Evolutionary conservation across 257 asterid species (phyloP).

Genomic region (Penstemon newberryi): DNA sequence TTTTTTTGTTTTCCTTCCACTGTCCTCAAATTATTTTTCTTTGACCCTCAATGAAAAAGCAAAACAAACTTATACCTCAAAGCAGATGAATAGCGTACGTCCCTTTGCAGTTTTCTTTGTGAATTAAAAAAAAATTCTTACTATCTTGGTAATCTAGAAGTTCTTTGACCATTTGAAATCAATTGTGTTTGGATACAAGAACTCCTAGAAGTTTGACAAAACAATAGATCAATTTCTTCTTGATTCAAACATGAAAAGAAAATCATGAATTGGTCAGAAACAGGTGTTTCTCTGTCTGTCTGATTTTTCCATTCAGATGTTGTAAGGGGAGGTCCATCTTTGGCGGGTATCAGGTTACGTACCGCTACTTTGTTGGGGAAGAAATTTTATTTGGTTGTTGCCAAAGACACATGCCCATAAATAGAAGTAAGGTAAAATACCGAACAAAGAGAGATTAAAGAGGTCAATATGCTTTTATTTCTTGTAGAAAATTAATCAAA

Average conservation of each 20-base stretch:
- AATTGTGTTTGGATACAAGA: constrained; percentile 15
- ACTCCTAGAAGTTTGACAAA: constrained; percentile 18
- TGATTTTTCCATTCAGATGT: constrained; percentile 27
- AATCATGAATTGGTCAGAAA: constrained; percentile 15
- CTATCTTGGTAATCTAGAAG: constrained; percentile 18
- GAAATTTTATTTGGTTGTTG: constrained; percentile 27
- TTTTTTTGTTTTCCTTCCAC: background rate
- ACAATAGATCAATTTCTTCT: constrained; percentile 7
- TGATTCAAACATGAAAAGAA: constrained; percentile 4
- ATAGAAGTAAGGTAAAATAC: no score
- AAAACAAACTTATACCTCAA: background rate
- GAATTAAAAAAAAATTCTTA: background rate
- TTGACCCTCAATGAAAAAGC: background rate
- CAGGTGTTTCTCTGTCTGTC: background rate
- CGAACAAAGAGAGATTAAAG: constrained; percentile 1
- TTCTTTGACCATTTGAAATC: constrained; percentile 21
- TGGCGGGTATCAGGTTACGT: constrained; percentile 43
- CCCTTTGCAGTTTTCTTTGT: no score
- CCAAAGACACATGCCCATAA: no score
- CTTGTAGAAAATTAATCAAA: background rate
- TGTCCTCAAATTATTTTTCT: no score
- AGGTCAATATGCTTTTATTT: constrained; percentile 18
- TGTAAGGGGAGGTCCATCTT: constrained; percentile 46
- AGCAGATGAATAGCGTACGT: background rate
- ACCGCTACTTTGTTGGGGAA: constrained; percentile 27